These are phyloP conservation scores for Gossypium laxum DNA, from an alignment of 441 rosid species.

Conservation along the genomic window DNA sequence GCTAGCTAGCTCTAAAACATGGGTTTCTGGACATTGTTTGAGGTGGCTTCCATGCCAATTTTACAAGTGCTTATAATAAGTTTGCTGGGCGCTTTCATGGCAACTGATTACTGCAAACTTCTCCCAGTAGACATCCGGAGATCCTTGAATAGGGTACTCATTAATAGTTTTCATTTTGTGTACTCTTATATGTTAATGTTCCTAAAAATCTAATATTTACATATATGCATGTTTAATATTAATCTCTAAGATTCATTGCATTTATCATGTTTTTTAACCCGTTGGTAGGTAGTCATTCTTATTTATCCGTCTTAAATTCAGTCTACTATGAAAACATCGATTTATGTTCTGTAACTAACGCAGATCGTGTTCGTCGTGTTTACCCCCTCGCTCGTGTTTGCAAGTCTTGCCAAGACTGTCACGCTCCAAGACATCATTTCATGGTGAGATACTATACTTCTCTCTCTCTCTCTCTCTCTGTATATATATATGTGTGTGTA, in stretches of 20 bases:
- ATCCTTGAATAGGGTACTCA: slow-evolving; percentile 47
- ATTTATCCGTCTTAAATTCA: not conserved
- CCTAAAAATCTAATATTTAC: too few relatives aligned
- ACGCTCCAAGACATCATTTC: slow-evolving; percentile 72
- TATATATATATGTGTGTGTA: not conserved
- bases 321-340: not conserved
- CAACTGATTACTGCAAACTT: slow-evolving; percentile 41
- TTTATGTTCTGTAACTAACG: not conserved
- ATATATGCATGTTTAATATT: too few relatives aligned
- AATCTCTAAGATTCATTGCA: not conserved
- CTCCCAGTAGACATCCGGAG: slow-evolving; percentile 36
- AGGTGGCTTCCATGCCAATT: slow-evolving; percentile 54
- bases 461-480: not conserved
- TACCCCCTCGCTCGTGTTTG: slow-evolving; percentile 77
- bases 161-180: not conserved
- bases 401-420: slow-evolving; percentile 70
- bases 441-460: slow-evolving; percentile 33
- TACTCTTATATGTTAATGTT: too few relatives aligned
- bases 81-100: slow-evolving; percentile 52
- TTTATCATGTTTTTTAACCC: not conserved
- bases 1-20: slow-evolving; percentile 18
- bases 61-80: slow-evolving; percentile 50
- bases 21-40: slow-evolving; percentile 59
- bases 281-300: not conserved
- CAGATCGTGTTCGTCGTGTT: slow-evolving; percentile 53